Evolutionary conservation across 2,329 filamentous ascomycete species (phyloP).

Genomic region (Cladophialophora bantiana): DNA sequence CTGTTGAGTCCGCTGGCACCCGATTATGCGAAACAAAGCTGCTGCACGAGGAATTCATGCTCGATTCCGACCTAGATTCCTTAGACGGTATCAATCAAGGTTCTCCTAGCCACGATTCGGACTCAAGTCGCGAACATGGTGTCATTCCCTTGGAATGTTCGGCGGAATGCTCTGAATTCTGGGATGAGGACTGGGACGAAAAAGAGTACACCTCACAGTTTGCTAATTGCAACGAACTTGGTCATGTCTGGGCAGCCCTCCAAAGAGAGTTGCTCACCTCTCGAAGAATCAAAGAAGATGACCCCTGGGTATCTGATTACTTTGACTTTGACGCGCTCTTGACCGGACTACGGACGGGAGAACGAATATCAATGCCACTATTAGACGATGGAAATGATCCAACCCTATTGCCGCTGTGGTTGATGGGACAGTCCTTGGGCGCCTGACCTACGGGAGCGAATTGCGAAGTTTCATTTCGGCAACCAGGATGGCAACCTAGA

Average conservation of each 20-base stretch:
- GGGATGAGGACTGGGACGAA: background rate
- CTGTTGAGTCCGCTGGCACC: constrained; percentile 19
- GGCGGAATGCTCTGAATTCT: background rate
- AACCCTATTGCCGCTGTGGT: constrained; percentile 36
- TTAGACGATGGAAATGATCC: constrained; percentile 35
- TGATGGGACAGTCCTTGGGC: constrained; percentile 9
- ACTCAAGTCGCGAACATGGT: too few species aligned
- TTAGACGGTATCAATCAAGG: background rate
- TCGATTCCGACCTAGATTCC: background rate
- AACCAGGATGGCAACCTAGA: constrained; percentile 5
- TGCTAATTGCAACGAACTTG: constrained; percentile 7
- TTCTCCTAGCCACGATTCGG: too few species aligned
- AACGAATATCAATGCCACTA: constrained; percentile 21
- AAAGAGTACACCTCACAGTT: too few species aligned
- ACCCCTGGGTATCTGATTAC: constrained; percentile 40
- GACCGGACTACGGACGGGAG: constrained; percentile 19
- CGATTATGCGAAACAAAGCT: background rate
- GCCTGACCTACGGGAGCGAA: background rate
- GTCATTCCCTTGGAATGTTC: too few species aligned
- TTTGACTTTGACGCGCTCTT: constrained; percentile 35
- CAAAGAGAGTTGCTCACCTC: constrained; percentile 51
- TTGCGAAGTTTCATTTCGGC: constrained; percentile 1
- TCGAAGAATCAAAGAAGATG: constrained; percentile 42
- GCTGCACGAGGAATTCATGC: too few species aligned
- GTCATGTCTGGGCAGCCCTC: constrained; percentile 47